Evolutionary conservation across 768 basidiomycete genomes (phyloP).

Genomic region (Gymnopilus dilepis): DNA sequence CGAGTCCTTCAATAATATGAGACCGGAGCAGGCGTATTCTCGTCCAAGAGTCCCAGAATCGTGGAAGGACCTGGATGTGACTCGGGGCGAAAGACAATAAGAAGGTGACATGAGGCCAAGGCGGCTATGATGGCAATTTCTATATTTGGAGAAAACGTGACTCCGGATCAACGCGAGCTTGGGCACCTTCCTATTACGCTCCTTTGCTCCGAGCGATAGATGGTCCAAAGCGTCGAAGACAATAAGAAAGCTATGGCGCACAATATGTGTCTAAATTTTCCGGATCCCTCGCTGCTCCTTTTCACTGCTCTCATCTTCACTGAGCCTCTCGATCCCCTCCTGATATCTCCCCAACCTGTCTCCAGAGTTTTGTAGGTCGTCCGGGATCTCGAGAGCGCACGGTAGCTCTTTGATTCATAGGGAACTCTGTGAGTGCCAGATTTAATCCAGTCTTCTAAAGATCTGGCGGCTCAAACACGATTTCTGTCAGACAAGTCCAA

Average conservation of each 20-base stretch:
- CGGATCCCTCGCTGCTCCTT: constrained; percentile 17
- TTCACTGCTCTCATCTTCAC: constrained; percentile 14
- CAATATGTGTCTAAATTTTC: constrained; percentile 31
- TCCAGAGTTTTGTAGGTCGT: constrained; percentile 10
- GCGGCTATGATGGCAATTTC: constrained; percentile 17
- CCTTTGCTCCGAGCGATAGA: constrained; percentile 12
- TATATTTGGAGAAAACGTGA: constrained; percentile 19
- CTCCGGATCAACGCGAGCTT: constrained; percentile 10
- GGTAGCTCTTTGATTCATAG: not conserved
- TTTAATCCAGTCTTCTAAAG: not conserved
- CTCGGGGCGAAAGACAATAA: constrained; percentile 31
- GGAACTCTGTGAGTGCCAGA: constrained; percentile 3
- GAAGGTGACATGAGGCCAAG: constrained; percentile 22
- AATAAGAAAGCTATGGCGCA: constrained; percentile 33
- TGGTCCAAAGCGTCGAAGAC: constrained; percentile 31
- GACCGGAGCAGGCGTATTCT: not conserved
- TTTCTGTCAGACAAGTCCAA: no score
- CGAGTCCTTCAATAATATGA: not conserved
- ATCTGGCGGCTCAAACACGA: no score
- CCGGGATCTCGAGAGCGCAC: not conserved
- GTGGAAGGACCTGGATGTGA: constrained; percentile 15
- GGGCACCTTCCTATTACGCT: constrained; percentile 16
- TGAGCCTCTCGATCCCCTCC: not conserved
- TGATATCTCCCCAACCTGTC: constrained; percentile 2
- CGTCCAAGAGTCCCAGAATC: constrained; percentile 3